These are phyloP conservation scores for Tilletia caries DNA, from an alignment of 1,284 basidiomycete genomes.

Conservation along the genomic window DNA sequence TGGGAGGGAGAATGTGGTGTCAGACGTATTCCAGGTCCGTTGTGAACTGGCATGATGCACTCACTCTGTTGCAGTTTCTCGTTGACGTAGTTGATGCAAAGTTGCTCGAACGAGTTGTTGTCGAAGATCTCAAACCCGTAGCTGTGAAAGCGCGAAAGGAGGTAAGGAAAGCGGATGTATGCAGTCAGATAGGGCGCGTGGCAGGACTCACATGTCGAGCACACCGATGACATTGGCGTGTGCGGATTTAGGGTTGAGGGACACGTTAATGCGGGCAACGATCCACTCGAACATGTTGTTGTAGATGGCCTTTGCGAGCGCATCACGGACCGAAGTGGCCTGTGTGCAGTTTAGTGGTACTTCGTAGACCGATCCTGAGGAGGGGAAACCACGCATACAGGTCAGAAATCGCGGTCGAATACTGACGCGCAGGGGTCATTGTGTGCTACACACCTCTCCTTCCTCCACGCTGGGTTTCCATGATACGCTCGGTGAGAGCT, in stretches of 20 bases:
- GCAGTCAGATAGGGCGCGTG: no score
- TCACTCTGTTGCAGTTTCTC: constrained; percentile 81
- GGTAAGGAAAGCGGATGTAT: no score
- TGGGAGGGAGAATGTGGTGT: neutral
- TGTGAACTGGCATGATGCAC: neutral
- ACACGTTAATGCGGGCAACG: constrained; percentile 88
- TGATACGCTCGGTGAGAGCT: constrained; percentile 75
- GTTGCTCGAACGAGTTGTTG: constrained; percentile 97
- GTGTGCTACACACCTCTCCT: constrained; percentile 64
- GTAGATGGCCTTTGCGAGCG: constrained; percentile 92
- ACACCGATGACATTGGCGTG: constrained; percentile 90
- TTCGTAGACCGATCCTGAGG: constrained; percentile 78
- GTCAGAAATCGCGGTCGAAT: neutral
- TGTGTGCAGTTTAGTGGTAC: constrained; percentile 93
- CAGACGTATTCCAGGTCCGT: no score
- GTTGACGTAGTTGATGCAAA: constrained; percentile 99
- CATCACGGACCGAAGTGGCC: constrained; percentile 82
- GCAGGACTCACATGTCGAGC: constrained; percentile 80
- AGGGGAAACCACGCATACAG: neutral
- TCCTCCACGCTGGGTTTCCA: constrained; percentile 79
- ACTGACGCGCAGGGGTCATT: neutral
- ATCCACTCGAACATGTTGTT: constrained; percentile 99
- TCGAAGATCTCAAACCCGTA: constrained; percentile 90
- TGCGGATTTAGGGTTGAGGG: constrained; percentile 70
- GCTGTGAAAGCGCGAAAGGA: neutral